Percentiles rank a stretch among this genome's conserved stretches.
These are phyloP conservation scores for Hanseniaspora taiwanica DNA, from an alignment of 805 yeast species.

Conservation along the genomic window DNA sequence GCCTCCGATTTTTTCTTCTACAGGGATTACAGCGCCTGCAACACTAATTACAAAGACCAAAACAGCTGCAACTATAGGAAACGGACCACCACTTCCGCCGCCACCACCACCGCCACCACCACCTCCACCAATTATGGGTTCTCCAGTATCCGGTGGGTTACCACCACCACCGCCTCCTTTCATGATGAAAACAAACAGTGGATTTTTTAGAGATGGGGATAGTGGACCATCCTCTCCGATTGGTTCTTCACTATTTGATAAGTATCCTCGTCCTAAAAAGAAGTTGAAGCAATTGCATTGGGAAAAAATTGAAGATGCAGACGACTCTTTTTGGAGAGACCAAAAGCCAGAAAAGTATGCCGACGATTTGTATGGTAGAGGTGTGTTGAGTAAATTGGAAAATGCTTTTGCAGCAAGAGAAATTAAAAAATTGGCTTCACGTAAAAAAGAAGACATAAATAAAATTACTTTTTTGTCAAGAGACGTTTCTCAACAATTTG, in stretches of 20 bases:
- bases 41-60: conserved; percentile 11
- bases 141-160: conserved; percentile 15
- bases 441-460: conserved; percentile 33
- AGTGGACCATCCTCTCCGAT: too few relatives aligned
- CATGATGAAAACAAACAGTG: conserved; percentile 8
- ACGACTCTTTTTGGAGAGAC: conserved; percentile 75
- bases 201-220: too few relatives aligned
- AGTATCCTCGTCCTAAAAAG: conserved; percentile 53
- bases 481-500: conserved; percentile 88
- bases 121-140: conserved; percentile 10
- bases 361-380: conserved; percentile 55
- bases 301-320: conserved; percentile 82
- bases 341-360: conserved; percentile 43
- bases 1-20: not conserved
- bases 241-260: conserved; percentile 29
- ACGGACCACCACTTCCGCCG: not conserved
- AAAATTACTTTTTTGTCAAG: conserved; percentile 63
- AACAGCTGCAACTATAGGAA: conserved; percentile 14
- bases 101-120: conserved; percentile 22
- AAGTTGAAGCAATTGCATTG: conserved; percentile 92
- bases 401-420: conserved; percentile 79
- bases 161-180: conserved; percentile 24
- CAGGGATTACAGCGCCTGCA: conserved; percentile 10
- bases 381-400: conserved; percentile 76
- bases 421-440: conserved; percentile 34